phyloP scores from a whole-genome alignment of 2,329 filamentous ascomycete species.

The Colletotrichum scovillei region DNA sequence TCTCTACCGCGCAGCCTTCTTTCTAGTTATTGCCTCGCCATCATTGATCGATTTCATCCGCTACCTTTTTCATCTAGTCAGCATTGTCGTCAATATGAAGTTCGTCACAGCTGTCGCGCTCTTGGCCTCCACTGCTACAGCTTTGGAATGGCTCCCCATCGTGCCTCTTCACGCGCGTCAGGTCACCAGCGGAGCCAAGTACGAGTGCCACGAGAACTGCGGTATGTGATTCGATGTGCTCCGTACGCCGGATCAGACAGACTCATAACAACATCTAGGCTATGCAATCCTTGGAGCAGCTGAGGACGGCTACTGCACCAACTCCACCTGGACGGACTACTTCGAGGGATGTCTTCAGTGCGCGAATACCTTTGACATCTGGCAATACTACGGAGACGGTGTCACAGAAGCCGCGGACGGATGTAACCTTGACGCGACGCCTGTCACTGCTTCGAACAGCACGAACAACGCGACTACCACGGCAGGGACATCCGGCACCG shows the following conservation, averaged over 20 bases:
- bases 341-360: conserved; percentile 56
- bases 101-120: not conserved
- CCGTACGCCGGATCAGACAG: not conserved
- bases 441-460: conserved; percentile 5
- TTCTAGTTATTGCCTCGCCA: not conserved
- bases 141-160: conserved; percentile 12
- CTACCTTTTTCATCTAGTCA: too few relatives aligned
- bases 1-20: not conserved
- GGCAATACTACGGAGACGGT: conserved; percentile 54
- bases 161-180: conserved; percentile 32
- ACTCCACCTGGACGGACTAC: conserved; percentile 50
- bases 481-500: not conserved
- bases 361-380: conserved; percentile 55
- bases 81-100: not conserved
- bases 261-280: conserved; percentile 34
- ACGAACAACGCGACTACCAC: conserved; percentile 4
- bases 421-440: conserved; percentile 40
- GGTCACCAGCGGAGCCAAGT: conserved; percentile 14
- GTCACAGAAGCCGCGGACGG: conserved; percentile 46
- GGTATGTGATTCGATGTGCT: conserved; percentile 44
- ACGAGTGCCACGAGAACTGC: conserved; percentile 56
- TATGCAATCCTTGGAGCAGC: conserved; percentile 49
- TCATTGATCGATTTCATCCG: too few relatives aligned
- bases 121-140: not conserved
- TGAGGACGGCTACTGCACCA: conserved; percentile 49